These are phyloP conservation scores for Chytridium lagenaria DNA, from an alignment of 371 early-diverging fungal species.

Conservation along the genomic window DNA sequence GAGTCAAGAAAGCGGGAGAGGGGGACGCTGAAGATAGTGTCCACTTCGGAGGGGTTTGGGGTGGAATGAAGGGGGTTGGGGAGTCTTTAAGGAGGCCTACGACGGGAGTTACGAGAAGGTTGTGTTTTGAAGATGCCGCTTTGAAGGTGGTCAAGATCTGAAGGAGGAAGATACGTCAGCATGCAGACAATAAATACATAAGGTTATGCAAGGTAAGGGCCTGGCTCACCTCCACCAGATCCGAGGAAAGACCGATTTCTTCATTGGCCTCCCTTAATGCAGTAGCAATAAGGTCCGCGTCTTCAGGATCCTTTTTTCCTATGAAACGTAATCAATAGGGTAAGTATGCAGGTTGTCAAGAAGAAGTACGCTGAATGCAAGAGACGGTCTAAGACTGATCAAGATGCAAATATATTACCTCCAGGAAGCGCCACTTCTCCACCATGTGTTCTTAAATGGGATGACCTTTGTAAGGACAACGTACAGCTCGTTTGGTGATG, in stretches of 20 bases:
- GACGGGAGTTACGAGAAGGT: conserved; percentile 38
- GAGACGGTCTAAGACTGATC: too few species aligned
- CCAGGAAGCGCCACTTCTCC: conserved; percentile 50
- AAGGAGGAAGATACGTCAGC: neutral
- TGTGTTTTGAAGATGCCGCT: conserved; percentile 20
- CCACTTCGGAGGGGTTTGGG: conserved; percentile 41
- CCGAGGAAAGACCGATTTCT: conserved; percentile 38
- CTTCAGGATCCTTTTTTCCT: conserved; percentile 29
- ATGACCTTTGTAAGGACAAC: conserved; percentile 40
- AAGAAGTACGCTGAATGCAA: neutral
- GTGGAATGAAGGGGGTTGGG: neutral
- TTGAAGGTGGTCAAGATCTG: conserved; percentile 23
- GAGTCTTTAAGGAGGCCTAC: conserved; percentile 20
- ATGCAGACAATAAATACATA: too few species aligned
- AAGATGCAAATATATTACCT: too few species aligned
- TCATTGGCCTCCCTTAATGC: conserved; percentile 46
- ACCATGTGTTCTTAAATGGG: conserved; percentile 37
- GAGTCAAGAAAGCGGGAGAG: conserved; percentile 29
- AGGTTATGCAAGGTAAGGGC: too few species aligned
- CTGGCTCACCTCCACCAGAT: conserved; percentile 27
- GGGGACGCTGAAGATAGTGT: conserved; percentile 40
- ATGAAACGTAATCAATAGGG: neutral
- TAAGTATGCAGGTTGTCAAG: neutral
- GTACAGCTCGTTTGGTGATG: conserved; percentile 20
- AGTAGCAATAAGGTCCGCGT: conserved; percentile 30